A percentile compares a stretch with the other conserved stretches of the same genome.
These are phyloP conservation scores for Aspergillus amoenus DNA, from an alignment of 2,329 filamentous ascomycete species.

Conservation along the genomic window DNA sequence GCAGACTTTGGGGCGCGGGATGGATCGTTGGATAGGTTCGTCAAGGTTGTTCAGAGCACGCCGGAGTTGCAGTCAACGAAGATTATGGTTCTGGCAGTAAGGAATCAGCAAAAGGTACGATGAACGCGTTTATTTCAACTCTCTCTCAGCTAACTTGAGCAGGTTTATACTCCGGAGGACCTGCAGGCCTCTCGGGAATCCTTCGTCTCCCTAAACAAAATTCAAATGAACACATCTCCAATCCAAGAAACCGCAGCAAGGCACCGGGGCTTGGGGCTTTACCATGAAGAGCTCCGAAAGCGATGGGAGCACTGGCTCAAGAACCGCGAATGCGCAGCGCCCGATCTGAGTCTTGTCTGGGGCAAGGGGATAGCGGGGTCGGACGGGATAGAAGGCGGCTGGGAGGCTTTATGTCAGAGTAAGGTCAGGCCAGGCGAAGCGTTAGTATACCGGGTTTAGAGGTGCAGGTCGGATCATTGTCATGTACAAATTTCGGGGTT, in stretches of 20 bases:
- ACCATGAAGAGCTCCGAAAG: neutral
- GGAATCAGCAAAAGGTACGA: constrained; percentile 18
- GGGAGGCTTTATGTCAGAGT: constrained; percentile 5
- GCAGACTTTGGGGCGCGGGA: constrained; percentile 19
- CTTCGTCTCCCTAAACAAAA: neutral
- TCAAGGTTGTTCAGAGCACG: constrained; percentile 4
- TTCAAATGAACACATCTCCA: neutral
- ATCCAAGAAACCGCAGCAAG: neutral
- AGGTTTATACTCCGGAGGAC: neutral
- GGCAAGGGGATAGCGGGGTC: constrained; percentile 6
- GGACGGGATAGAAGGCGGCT: constrained; percentile 18
- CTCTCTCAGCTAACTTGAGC: too few species aligned
- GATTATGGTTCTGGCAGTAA: constrained; percentile 15
- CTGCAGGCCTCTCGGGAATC: neutral
- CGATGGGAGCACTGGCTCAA: constrained; percentile 14
- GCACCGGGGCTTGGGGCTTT: neutral
- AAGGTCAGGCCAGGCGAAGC: constrained; percentile 14
- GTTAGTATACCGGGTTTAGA: constrained; percentile 14
- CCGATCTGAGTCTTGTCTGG: constrained; percentile 16
- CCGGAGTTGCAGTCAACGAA: neutral
- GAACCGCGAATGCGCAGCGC: constrained; percentile 8
- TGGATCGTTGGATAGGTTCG: constrained; percentile 1
- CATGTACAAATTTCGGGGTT: too few species aligned
- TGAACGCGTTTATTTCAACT: too few species aligned
- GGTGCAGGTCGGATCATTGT: too few species aligned